phyloP scores from a whole-genome alignment of 352 stramenopile genomes.

The Peronosclerospora sorghi region DNA sequence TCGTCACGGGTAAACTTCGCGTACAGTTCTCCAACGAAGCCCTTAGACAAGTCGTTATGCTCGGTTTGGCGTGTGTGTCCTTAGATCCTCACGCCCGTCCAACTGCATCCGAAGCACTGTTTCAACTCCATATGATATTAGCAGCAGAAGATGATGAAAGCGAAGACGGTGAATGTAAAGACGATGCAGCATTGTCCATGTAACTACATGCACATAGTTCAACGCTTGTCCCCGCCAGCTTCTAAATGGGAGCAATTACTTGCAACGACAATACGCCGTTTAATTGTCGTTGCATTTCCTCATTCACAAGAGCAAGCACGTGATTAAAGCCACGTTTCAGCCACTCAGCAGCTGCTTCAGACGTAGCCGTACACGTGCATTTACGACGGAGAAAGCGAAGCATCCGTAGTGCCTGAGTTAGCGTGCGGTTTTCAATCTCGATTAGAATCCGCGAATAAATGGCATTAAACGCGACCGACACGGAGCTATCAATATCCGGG shows the following conservation, averaged over 20 bases:
- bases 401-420: slow-evolving; percentile 55
- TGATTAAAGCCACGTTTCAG: slow-evolving; percentile 43
- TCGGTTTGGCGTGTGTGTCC: slow-evolving; percentile 27
- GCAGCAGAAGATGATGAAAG: slow-evolving; percentile 7
- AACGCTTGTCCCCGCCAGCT: background rate
- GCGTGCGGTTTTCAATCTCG: slow-evolving; percentile 46
- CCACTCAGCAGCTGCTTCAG: background rate
- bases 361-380: slow-evolving; percentile 17
- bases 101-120: slow-evolving; percentile 26
- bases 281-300: slow-evolving; percentile 39
- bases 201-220: background rate
- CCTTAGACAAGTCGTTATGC: slow-evolving; percentile 10
- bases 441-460: slow-evolving; percentile 66
- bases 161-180: background rate
- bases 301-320: slow-evolving; percentile 48
- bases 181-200: too few species aligned
- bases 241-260: slow-evolving; percentile 30
- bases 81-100: slow-evolving; percentile 23
- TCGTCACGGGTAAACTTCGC: slow-evolving; percentile 30
- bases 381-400: slow-evolving; percentile 62
- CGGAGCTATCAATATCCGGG: background rate
- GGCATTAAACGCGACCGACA: slow-evolving; percentile 41
- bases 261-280: slow-evolving; percentile 26
- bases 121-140: slow-evolving; percentile 32
- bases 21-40: slow-evolving; percentile 23